phyloP scores from a whole-genome alignment of 805 yeast genomes.

The Metschnikowia aberdeeniae region DNA sequence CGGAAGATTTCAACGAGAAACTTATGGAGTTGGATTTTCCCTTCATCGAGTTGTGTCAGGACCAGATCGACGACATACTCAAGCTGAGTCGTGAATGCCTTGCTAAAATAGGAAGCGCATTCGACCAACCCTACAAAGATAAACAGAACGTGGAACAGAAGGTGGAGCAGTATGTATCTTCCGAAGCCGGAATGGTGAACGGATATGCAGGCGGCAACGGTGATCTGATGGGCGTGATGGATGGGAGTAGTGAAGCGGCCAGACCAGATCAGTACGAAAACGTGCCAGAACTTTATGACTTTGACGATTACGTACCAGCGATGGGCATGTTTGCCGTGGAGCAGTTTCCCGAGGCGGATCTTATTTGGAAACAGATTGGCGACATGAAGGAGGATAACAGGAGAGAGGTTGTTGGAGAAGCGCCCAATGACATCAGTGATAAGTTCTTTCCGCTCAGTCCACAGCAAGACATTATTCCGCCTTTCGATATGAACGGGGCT shows the following conservation, averaged over 20 bases:
- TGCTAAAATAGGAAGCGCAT: not conserved
- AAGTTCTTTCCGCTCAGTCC: constrained; percentile 8
- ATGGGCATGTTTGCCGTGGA: not conserved
- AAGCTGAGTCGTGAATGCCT: not conserved
- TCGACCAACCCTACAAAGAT: not conserved
- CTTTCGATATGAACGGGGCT: constrained; percentile 2
- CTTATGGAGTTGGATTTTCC: not conserved
- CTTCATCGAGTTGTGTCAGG: constrained; percentile 1
- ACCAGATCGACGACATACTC: constrained; percentile 3
- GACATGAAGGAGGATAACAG: constrained; percentile 5
- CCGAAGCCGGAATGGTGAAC: not conserved
- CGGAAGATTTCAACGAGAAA: constrained; percentile 3
- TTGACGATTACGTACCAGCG: not conserved
- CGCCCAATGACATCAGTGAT: constrained; percentile 1
- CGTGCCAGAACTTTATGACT: not conserved
- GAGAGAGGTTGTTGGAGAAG: not conserved
- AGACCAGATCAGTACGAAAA: not conserved
- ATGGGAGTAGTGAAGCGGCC: not conserved
- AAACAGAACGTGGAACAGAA: not conserved
- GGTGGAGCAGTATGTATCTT: too few relatives aligned
- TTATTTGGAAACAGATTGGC: constrained; percentile 10
- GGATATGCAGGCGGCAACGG: not conserved
- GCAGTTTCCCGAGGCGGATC: constrained; percentile 7
- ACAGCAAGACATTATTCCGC: constrained; percentile 2
- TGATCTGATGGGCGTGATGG: not conserved